A percentile compares a stretch with the other conserved stretches of the same genome.
Evolutionary conservation across 83 land plant genomes (phyloP).

Genomic region (Picea abies): DNA sequence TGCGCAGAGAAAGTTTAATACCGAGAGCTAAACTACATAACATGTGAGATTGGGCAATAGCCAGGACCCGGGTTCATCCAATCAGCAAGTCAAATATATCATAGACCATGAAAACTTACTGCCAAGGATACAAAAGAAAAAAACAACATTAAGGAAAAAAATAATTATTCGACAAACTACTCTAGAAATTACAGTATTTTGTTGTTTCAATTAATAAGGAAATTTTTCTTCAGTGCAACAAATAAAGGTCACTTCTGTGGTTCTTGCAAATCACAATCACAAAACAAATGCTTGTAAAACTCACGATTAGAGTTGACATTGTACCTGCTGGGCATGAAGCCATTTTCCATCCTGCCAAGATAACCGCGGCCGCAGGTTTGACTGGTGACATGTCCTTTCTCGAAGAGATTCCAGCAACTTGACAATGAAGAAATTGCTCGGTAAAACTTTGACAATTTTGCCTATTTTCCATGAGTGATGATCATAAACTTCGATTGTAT

Average conservation of each 20-base stretch:
- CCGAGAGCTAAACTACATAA: too few relatives aligned
- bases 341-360: slow-evolving; percentile 49
- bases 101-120: too few relatives aligned
- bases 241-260: neutral
- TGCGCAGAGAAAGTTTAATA: too few relatives aligned
- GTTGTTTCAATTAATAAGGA: neutral
- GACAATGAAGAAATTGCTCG: slow-evolving; percentile 21
- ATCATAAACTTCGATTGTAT: slow-evolving; percentile 45
- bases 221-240: neutral
- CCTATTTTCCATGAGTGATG: slow-evolving; percentile 48
- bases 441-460: slow-evolving; percentile 24
- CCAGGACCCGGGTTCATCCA: too few relatives aligned
- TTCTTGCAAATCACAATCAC: neutral
- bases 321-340: slow-evolving; percentile 17
- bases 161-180: too few relatives aligned
- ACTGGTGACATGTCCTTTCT: slow-evolving; percentile 26
- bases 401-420: slow-evolving; percentile 32
- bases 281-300: neutral
- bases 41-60: too few relatives aligned
- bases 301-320: neutral
- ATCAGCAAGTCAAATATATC: too few relatives aligned
- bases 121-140: too few relatives aligned
- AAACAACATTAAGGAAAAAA: too few relatives aligned
- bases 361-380: slow-evolving; percentile 23
- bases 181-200: neutral